These are phyloP conservation scores for Penstemon eatonii DNA, from an alignment of 257 asterid genomes.

Conservation along the genomic window DNA sequence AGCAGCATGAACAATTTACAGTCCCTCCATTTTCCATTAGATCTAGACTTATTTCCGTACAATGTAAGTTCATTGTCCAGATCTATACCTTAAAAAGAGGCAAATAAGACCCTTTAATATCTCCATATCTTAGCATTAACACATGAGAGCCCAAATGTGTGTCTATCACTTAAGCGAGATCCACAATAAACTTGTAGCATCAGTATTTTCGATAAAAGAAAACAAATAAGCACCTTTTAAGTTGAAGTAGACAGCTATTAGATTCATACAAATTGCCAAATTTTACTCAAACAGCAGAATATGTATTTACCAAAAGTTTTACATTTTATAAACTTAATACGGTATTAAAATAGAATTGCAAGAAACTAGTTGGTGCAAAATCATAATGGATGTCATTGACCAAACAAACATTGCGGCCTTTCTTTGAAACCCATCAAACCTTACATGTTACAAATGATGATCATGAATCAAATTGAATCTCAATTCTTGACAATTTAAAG, in stretches of 20 bases:
- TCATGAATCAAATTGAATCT: not conserved
- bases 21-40: not conserved
- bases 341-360: too few relatives aligned
- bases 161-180: constrained; percentile 7
- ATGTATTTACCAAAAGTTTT: too few relatives aligned
- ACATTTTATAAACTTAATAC: too few relatives aligned
- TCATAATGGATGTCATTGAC: not conserved
- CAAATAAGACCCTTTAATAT: too few relatives aligned
- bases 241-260: too few relatives aligned
- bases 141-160: constrained; percentile 12
- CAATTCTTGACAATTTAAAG: constrained; percentile 6
- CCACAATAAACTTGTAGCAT: not conserved
- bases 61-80: not conserved
- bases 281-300: too few relatives aligned
- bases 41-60: not conserved
- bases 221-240: too few relatives aligned
- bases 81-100: not conserved
- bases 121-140: not conserved
- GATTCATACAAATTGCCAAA: too few relatives aligned
- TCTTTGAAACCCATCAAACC: not conserved
- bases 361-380: not conserved
- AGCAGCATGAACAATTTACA: not conserved
- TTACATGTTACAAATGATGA: not conserved
- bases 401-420: constrained; percentile 1
- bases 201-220: not conserved